Percentiles rank a stretch among this genome's conserved stretches.
These are phyloP conservation scores for Coemansia sp. DNA, from an alignment of 371 early-diverging fungal species.

Conservation along the genomic window DNA sequence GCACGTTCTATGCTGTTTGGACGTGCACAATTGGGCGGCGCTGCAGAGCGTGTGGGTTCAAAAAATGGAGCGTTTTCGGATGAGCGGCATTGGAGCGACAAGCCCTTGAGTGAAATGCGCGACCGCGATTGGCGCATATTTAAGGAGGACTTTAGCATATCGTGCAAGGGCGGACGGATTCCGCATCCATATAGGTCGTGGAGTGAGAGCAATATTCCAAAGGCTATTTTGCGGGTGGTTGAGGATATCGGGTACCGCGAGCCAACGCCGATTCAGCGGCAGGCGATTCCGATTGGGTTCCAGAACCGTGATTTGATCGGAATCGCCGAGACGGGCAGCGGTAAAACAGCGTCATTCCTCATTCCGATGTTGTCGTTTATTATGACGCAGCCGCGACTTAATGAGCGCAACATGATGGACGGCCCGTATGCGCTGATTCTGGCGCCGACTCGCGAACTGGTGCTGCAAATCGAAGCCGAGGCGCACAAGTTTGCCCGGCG, in stretches of 20 bases:
- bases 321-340: conserved; percentile 96
- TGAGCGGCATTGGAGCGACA: conserved; percentile 94
- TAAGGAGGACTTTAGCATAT: conserved; percentile 94
- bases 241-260: conserved; percentile 81
- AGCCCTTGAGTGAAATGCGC: conserved; percentile 86
- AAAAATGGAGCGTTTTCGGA: conserved; percentile 58
- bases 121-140: conserved; percentile 99
- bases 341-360: conserved; percentile 97
- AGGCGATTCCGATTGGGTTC: conserved; percentile 94
- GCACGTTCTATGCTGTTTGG: conserved; percentile 70
- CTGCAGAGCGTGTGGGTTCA: neutral
- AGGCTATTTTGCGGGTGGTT: conserved; percentile 68
- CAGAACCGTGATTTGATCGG: conserved; percentile 95
- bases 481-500: conserved; percentile 80
- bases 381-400: conserved; percentile 71
- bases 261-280: conserved; percentile 98
- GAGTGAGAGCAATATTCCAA: conserved; percentile 79
- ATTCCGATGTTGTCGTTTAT: conserved; percentile 95
- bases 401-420: conserved; percentile 70
- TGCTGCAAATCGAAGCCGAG: conserved; percentile 91
- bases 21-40: conserved; percentile 88
- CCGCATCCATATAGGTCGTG: conserved; percentile 93
- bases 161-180: conserved; percentile 90
- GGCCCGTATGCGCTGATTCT: conserved; percentile 93
- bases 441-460: conserved; percentile 97